These are phyloP conservation scores for Sporopachydermia quercuum DNA, from an alignment of 805 yeast species.

Conservation along the genomic window DNA sequence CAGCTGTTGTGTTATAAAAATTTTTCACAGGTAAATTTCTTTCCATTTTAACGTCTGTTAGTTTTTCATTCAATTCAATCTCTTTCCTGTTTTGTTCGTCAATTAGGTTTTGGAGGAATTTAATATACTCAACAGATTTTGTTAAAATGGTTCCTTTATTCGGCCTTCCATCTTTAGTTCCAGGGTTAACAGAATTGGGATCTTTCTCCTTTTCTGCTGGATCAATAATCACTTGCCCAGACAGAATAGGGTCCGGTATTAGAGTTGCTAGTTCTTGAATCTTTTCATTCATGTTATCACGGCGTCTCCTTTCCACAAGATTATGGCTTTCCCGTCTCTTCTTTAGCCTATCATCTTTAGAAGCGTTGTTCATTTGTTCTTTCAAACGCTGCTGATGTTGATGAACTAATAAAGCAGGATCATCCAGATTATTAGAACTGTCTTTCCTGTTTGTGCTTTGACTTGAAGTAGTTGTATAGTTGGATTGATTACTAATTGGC, in stretches of 20 bases:
- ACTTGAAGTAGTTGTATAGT: background rate
- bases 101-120: conserved; percentile 53
- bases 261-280: conserved; percentile 34
- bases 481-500: too few relatives aligned
- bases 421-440: too few relatives aligned
- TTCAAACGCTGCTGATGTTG: background rate
- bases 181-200: background rate
- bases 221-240: background rate
- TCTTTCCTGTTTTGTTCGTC: conserved; percentile 71
- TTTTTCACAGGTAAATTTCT: conserved; percentile 27
- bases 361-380: conserved; percentile 1
- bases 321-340: conserved; percentile 13
- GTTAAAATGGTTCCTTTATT: conserved; percentile 68
- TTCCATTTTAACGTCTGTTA: conserved; percentile 36
- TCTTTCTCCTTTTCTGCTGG: background rate
- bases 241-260: conserved; percentile 20
- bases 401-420: background rate
- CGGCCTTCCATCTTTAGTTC: conserved; percentile 52
- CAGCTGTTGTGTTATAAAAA: conserved; percentile 62
- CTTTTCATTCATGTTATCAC: conserved; percentile 43
- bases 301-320: conserved; percentile 29
- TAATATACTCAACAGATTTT: conserved; percentile 69
- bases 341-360: conserved; percentile 9
- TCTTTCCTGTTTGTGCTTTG: too few relatives aligned
- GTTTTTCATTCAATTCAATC: conserved; percentile 49